Conservation (phyloP, 805 yeast genomes). For the Lachancea mirantina region DNA sequence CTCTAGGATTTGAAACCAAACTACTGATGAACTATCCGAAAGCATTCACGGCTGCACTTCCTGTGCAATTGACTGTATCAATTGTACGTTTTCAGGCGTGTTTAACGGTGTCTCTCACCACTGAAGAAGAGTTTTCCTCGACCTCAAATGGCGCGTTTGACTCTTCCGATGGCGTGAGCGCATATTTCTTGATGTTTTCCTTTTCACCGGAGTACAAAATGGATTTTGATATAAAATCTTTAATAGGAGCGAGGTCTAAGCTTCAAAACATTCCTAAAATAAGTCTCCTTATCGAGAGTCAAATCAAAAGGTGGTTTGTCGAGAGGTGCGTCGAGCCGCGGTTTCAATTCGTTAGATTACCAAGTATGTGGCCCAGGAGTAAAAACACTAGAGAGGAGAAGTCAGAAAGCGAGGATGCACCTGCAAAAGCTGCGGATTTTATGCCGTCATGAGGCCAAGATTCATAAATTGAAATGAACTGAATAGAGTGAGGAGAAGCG, state of each 20-base stretch:
- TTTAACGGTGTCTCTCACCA: conserved; percentile 63
- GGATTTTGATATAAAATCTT: conserved; percentile 80
- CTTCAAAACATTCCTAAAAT: conserved; percentile 90
- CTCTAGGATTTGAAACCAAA: conserved; percentile 78
- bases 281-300: conserved; percentile 73
- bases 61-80: conserved; percentile 77
- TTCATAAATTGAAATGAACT: too few relatives aligned
- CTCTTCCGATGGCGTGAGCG: conserved; percentile 25
- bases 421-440: conserved; percentile 7
- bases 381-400: conserved; percentile 45
- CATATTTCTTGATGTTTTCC: conserved; percentile 78
- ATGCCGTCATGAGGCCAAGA: background rate
- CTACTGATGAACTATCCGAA: conserved; percentile 74
- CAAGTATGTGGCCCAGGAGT: conserved; percentile 79
- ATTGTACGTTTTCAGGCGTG: conserved; percentile 89
- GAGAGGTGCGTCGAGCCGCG: conserved; percentile 93
- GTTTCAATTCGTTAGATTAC: conserved; percentile 76
- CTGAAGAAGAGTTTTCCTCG: conserved; percentile 28
- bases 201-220: conserved; percentile 86
- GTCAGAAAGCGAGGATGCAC: conserved; percentile 9
- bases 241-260: conserved; percentile 89
- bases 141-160: conserved; percentile 9
- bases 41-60: conserved; percentile 78
- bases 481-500: too few relatives aligned
- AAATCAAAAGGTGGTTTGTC: conserved; percentile 79